Base-by-base conservation (phyloP, 129 eudicot species). In the Helichrysum umbraculigerum region DNA sequence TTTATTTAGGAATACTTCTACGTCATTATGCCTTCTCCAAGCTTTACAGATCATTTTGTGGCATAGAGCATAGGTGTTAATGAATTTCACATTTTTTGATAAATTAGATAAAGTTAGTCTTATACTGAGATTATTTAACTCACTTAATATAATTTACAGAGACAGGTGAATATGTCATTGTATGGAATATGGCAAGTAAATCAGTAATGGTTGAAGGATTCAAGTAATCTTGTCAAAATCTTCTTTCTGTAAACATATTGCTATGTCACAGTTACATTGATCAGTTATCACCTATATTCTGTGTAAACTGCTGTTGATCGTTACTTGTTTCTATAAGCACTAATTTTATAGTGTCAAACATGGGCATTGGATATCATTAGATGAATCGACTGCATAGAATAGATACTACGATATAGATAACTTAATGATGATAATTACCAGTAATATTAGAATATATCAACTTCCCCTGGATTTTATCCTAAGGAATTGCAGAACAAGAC, bases 251-350 rank as follows among this genome's bases (percentile, higher is more conserved):
- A 4, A 10, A 19, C 4, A 17, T 2, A 30, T 2, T 12, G 17
- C 17, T 12, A 44, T 12, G 17, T 39, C 47, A 39, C 3, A 9
- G 47, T 39, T 60, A 12, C 42, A 15, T 35, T 25, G 4, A 21
- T 50, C 60, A 25, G 9, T 37, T 39, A 37, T n/a, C 14, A 34
- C 32, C 33, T 19, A 67, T 67, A 37, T 39, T 28, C 72, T 19
- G 7, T 44, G 39, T 70, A 44, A 70, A 7, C 32, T 7, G 65
- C 22, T 3, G 12, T 59, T 7, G 3, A 20, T 30, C 5, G 61
- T 1, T 10, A 14, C 11, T 62, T 74, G 61, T 74, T 42, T 74
- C 30, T 25, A 37, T 61, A 62, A 74, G 7, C 61, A 74, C 78
- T 61, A 7, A 34, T 39, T 21, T 20, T 28, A 25, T 19, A 74